A percentile compares a stretch with the other conserved stretches of the same genome.
phyloP scores from a whole-genome alignment of 768 basidiomycete genomes.

The Xerocomellus intermedius region DNA sequence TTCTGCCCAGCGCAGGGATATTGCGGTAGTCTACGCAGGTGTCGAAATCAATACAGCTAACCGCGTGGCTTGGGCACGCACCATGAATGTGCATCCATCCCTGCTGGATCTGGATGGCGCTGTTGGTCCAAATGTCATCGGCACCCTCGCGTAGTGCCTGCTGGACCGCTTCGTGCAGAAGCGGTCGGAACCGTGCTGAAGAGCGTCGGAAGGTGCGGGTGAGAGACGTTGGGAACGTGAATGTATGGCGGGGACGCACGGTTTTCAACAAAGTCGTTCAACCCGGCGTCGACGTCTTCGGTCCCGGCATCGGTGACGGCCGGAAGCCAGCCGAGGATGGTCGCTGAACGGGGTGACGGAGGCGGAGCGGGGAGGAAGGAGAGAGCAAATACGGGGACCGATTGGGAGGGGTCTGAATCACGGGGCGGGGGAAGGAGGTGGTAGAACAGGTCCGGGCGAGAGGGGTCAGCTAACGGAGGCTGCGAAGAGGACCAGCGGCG shows the following conservation, averaged over 20 bases:
- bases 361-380: slow-evolving; percentile 58
- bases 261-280: slow-evolving; percentile 74
- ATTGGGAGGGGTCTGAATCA: slow-evolving; percentile 38
- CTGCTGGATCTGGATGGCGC: slow-evolving; percentile 59
- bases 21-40: slow-evolving; percentile 61
- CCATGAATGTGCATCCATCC: slow-evolving; percentile 91
- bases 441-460: slow-evolving; percentile 67
- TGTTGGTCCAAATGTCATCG: slow-evolving; percentile 66
- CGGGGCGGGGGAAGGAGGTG: slow-evolving; percentile 57
- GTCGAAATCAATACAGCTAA: background rate
- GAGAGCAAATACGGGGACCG: slow-evolving; percentile 56
- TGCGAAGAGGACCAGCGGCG: slow-evolving; percentile 18
- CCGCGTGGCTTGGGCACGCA: slow-evolving; percentile 18
- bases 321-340: slow-evolving; percentile 71
- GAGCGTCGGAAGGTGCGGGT: background rate
- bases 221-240: background rate
- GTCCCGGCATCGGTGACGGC: slow-evolving; percentile 36
- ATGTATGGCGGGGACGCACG: slow-evolving; percentile 40
- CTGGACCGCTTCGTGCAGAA: slow-evolving; percentile 62
- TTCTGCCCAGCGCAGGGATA: slow-evolving; percentile 67
- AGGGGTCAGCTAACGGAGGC: slow-evolving; percentile 46
- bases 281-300: slow-evolving; percentile 44
- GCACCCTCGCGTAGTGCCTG: slow-evolving; percentile 51
- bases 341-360: slow-evolving; percentile 42
- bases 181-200: slow-evolving; percentile 55